phyloP scores from a whole-genome alignment of 176 grass and related monocot genomes.

The Oryza glaberrima region DNA sequence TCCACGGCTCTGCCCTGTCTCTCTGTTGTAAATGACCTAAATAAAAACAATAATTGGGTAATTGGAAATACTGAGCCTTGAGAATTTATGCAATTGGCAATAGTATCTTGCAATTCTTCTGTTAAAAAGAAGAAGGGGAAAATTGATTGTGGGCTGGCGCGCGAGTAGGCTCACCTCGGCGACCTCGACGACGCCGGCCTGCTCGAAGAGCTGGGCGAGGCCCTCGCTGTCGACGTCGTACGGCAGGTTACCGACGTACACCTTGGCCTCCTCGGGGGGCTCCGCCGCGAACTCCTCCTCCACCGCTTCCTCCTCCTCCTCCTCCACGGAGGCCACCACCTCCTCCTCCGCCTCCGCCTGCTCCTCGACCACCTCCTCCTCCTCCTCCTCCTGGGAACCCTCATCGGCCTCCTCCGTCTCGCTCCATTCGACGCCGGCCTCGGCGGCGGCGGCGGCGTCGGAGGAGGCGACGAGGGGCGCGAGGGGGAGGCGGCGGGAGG shows the following conservation, averaged over 20 bases:
- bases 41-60: neutral
- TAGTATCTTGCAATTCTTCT: neutral
- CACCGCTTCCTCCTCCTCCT: neutral
- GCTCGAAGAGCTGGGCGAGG: conserved; percentile 81
- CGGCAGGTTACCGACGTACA: conserved; percentile 66
- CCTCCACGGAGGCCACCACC: conserved; percentile 24
- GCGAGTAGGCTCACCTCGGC: conserved; percentile 65
- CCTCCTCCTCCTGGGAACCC: conserved; percentile 15
- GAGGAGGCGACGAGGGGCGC: conserved; percentile 46
- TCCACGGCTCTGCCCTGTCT: conserved; percentile 67
- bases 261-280: conserved; percentile 66
- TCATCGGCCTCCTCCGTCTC: conserved; percentile 33
- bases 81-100: neutral
- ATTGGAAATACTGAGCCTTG: neutral
- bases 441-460: conserved; percentile 42
- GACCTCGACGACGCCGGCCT: conserved; percentile 79
- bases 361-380: conserved; percentile 37
- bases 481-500: conserved; percentile 39
- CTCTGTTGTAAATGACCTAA: conserved; percentile 73
- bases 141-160: neutral
- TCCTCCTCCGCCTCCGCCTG: conserved; percentile 30
- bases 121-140: too few species aligned
- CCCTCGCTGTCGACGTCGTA: conserved; percentile 69
- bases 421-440: conserved; percentile 41
- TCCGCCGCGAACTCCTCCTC: conserved; percentile 36